Evolutionary conservation across 352 stramenopile species (phyloP), one percentile per base, ranked within the genome.

Genomic region (Phytophthora citrophthora): DNA sequence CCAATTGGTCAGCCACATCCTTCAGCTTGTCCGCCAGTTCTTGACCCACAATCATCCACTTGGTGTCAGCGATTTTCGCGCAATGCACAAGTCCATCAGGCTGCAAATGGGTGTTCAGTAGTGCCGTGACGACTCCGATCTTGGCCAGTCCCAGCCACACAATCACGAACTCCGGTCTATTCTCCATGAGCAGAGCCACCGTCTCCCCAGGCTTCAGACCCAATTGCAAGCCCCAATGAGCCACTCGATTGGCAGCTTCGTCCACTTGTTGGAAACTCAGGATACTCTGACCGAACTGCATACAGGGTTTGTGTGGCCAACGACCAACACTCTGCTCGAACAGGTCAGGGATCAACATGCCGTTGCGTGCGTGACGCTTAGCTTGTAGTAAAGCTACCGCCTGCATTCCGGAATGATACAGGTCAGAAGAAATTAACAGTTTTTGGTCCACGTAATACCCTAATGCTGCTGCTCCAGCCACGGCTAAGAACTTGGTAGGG

Each of bases 141-240:
- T 97, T 97, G 58, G 83, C 53, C 43, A 97, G 73, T 0, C 87
- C 89, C 54, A 96, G 76, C 89, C 89, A 97, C 12, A 87, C 71
- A 20, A 89, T 56, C 26, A 97, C 61, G 52, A 90, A 97, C 62
- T 95, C 87, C 32, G 86, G 87, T 0, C 88, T 76, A 70, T 97
- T 97, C 62, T 93, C 81, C 83, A 96, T 95, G 31, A 96, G 65
- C 45, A 96, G 67, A 27, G 79, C 88, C 26, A 93, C 84, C 4
- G 81, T 93, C 51, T 96, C 74, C 27, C 89, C 88, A 0, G 47
- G 16, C 27, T 70, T 52, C 0, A 97, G 54, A 0, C 81, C 83
- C 11, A 70, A 57, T 11, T 64, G 44, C 8, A 93, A 48, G 9
- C 79, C 84, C 88, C 84, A 95, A 53, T 88, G 78, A 13, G 88